phyloP scores from a whole-genome alignment of 2,329 filamentous ascomycete genomes.

The Alternaria novae-zelandiae region DNA sequence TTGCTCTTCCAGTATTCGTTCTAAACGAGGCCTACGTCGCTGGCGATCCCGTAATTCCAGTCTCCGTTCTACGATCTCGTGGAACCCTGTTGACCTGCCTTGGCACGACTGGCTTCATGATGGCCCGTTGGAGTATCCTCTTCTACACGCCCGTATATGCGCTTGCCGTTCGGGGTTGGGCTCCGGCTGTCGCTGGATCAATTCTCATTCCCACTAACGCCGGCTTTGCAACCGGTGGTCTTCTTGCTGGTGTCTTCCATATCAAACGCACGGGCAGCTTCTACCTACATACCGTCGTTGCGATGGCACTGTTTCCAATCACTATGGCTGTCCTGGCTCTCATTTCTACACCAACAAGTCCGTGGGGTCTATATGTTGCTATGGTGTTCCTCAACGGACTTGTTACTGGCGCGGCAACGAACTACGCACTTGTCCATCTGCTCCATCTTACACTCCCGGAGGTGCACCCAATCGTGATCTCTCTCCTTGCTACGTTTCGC shows the following conservation, averaged over 20 bases:
- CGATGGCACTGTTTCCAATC: constrained; percentile 67
- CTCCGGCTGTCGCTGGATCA: constrained; percentile 72
- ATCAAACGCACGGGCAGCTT: constrained; percentile 76
- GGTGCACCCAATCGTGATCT: constrained; percentile 77
- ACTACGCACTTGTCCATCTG: constrained; percentile 82
- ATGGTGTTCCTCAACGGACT: constrained; percentile 74
- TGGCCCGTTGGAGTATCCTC: constrained; percentile 78
- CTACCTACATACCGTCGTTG: constrained; percentile 68
- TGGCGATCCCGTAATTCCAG: constrained; percentile 75
- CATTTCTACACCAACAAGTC: constrained; percentile 61
- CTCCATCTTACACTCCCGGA: constrained; percentile 72
- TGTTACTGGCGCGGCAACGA: constrained; percentile 73
- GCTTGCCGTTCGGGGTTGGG: constrained; percentile 74
- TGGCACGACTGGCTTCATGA: constrained; percentile 78
- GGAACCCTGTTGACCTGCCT: constrained; percentile 76
- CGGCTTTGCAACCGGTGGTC: constrained; percentile 76
- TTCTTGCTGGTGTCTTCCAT: constrained; percentile 77
- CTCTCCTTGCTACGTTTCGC: constrained; percentile 78
- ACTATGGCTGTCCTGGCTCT: constrained; percentile 64
- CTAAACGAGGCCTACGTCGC: constrained; percentile 69
- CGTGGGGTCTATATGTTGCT: constrained; percentile 62
- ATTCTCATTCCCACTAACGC: constrained; percentile 82
- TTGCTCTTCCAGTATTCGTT: constrained; percentile 60
- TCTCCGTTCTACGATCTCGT: constrained; percentile 71
- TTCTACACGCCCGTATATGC: constrained; percentile 84